Conservation (phyloP, 2,329 filamentous ascomycete species). For the Cercospora sesami region DNA sequence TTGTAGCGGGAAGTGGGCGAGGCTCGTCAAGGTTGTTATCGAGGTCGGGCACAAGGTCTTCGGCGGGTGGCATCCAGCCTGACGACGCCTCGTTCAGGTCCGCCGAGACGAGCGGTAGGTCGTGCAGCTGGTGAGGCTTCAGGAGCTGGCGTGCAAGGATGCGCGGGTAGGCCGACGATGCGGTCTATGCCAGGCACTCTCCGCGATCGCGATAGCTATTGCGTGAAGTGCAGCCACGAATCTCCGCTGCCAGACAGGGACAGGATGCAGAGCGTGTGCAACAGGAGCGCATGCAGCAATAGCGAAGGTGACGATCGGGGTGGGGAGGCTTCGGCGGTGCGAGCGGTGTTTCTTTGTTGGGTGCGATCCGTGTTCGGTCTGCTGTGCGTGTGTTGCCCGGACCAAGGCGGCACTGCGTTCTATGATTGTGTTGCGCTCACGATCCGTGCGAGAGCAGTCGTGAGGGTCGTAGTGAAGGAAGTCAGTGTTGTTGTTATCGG, state of each 20-base stretch:
- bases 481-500: not conserved
- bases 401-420: not conserved
- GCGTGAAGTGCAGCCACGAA: not conserved
- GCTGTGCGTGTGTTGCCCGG: not conserved
- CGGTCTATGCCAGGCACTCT: not conserved
- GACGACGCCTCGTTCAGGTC: not conserved
- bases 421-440: not conserved
- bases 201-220: not conserved
- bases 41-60: conserved; percentile 31
- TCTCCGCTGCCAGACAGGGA: not conserved
- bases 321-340: not conserved
- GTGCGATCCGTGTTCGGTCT: not conserved
- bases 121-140: not conserved
- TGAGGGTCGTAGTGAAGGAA: not conserved
- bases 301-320: not conserved
- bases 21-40: conserved; percentile 31
- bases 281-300: not conserved
- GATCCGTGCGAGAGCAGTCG: not conserved
- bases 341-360: not conserved
- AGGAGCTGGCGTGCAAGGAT: not conserved
- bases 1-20: conserved; percentile 20
- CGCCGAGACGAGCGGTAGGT: not conserved
- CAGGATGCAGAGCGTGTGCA: not conserved
- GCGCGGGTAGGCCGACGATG: not conserved
- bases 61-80: conserved; percentile 30